Base-by-base conservation (phyloP, 257 asterid species). In the Scutellaria barbata region DNA sequence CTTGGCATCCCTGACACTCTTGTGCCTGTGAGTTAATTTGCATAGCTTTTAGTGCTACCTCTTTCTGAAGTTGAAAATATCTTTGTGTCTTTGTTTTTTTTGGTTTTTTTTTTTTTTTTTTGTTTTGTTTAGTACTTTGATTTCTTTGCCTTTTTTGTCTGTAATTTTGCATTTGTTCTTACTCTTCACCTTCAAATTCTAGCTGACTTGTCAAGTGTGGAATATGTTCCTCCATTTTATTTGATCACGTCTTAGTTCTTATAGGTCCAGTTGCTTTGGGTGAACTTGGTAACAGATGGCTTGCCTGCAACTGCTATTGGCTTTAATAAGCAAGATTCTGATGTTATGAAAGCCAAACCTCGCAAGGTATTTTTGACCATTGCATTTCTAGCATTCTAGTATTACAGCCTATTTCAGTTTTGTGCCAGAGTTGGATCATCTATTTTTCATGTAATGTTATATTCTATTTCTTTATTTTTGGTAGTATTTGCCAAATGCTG, bases 271-370 rank as follows among this genome's bases (percentile, higher is more conserved):
- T 82, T 95, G 82, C 98, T 95, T 63, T 95, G 99, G 99, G 99
- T 95, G 78, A 95, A 95, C 84, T 84, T 95, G 85, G 99, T 95
- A 56, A 95, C 98, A 72, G 99, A 95, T 80, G 99, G 99, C 41
- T 84, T 95, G 87, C 99, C 99, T 67, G 99, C 99, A 72, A 95
- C 99, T 74, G 99, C 99, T 45, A 95, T 95, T 81, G 99, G 99
- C 74, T 95, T 95, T 76, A 95, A 95, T 77, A 95, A 95, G 78
- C 99, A 88, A 80, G 99, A 95, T 83, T 89, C 88, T 20, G 98
- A 95, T 83, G 99, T 95, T 65, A 95, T 95, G 99, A 90, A 87
- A 87, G 88, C 95, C 68, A 92, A 95, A 81, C 99, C 98, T 57
- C 98, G 99, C 73, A 95, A 92, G 99, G 99, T 95, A 80, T 76